phyloP scores from a whole-genome alignment of 345 rosid species.

The Heritiera littoralis region DNA sequence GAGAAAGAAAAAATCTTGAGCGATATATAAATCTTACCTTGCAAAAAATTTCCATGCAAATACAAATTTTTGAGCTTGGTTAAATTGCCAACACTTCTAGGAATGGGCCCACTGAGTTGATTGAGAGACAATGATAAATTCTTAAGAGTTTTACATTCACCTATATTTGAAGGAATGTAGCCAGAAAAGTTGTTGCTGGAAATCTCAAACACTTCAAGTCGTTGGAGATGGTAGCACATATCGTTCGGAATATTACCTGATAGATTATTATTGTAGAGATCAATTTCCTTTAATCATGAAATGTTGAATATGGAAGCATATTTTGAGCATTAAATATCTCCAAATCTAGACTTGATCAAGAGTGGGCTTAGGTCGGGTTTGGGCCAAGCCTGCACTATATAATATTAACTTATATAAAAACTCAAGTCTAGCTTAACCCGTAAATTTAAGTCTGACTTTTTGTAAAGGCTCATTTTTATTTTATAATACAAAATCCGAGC shows the following conservation, averaged over 20 bases:
- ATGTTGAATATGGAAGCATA: background rate
- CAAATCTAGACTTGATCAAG: too few relatives aligned
- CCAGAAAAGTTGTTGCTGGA: background rate
- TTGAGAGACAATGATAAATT: background rate
- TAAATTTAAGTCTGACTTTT: too few relatives aligned
- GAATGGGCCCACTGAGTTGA: background rate
- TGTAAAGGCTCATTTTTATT: too few relatives aligned
- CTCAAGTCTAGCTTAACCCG: too few relatives aligned
- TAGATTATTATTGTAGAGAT: background rate
- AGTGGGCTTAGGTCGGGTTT: rapidly evolving
- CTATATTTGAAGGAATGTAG: background rate
- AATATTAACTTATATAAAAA: too few relatives aligned
- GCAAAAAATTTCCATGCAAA: too few relatives aligned
- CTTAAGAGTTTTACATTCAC: slow-evolving; percentile 3
- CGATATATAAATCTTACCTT: too few relatives aligned
- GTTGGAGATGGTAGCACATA: slow-evolving; percentile 5
- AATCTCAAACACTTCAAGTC: background rate
- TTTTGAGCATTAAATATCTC: background rate
- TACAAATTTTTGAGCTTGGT: background rate
- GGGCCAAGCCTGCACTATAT: too few relatives aligned
- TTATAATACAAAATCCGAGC: too few relatives aligned
- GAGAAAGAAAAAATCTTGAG: too few relatives aligned
- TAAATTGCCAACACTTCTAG: slow-evolving; percentile 3
- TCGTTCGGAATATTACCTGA: background rate
- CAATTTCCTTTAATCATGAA: background rate